These are phyloP conservation scores for Venustampulla echinocandica DNA, from an alignment of 495 filamentous ascomycete species.

Conservation along the genomic window DNA sequence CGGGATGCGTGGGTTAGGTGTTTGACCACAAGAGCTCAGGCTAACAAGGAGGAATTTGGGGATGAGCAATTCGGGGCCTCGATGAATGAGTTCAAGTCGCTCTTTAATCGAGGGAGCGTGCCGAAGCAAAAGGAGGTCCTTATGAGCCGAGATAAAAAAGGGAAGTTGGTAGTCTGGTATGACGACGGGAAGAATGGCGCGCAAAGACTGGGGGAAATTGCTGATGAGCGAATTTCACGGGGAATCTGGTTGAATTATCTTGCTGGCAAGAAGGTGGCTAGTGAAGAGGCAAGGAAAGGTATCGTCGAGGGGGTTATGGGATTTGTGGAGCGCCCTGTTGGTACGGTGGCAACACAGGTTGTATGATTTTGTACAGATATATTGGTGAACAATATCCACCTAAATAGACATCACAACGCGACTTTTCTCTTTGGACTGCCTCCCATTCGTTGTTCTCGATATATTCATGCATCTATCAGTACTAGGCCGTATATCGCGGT, in stretches of 20 bases:
- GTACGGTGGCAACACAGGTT: conserved; percentile 73
- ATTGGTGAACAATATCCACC: too few species aligned
- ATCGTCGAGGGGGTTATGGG: conserved; percentile 83
- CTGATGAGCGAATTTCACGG: conserved; percentile 70
- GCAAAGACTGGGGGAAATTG: conserved; percentile 55
- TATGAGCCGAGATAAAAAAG: conserved; percentile 56
- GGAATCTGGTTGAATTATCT: conserved; percentile 87
- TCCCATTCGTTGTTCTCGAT: too few species aligned
- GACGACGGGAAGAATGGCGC: conserved; percentile 44
- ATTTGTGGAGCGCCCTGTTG: conserved; percentile 81
- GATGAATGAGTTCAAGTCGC: conserved; percentile 58
- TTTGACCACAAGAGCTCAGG: conserved; percentile 60
- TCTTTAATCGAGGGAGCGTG: conserved; percentile 69
- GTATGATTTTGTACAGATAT: conserved; percentile 22
- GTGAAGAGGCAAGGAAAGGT: conserved; percentile 67
- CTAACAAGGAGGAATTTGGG: conserved; percentile 41
- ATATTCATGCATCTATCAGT: too few species aligned
- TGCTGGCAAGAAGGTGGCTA: conserved; percentile 77
- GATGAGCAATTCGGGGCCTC: conserved; percentile 63
- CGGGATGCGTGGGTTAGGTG: conserved; percentile 84
- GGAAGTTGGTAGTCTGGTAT: conserved; percentile 59
- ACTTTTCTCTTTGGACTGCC: too few species aligned
- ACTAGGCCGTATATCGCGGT: too few species aligned
- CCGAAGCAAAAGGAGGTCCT: conserved; percentile 67
- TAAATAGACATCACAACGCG: too few species aligned